Percentiles rank a stretch among this genome's conserved stretches.
Conservation (phyloP, 2,329 filamentous ascomycete species). For the Venturia pyrina region DNA sequence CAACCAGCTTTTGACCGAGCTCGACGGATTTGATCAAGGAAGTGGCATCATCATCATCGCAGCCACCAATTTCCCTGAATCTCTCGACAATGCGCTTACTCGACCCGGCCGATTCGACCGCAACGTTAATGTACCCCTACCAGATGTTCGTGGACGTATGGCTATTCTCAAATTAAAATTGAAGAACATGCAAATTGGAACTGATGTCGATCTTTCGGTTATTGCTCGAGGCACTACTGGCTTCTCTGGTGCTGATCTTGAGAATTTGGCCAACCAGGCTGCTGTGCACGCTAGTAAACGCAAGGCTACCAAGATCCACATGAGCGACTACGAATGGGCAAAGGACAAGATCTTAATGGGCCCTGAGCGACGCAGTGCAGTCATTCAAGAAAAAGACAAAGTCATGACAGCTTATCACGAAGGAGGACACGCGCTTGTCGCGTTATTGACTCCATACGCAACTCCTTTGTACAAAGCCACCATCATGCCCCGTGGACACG, state of each 20-base stretch:
- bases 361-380: conserved; percentile 77
- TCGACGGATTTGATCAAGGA: conserved; percentile 93
- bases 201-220: conserved; percentile 72
- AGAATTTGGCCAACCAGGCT: conserved; percentile 94
- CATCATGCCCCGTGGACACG: conserved; percentile 80
- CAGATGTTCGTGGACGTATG: conserved; percentile 86
- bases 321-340: conserved; percentile 87
- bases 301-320: conserved; percentile 63
- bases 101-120: conserved; percentile 93
- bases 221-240: conserved; percentile 83
- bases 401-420: conserved; percentile 94
- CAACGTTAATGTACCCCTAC: conserved; percentile 77
- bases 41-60: conserved; percentile 92
- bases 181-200: conserved; percentile 72
- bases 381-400: conserved; percentile 90
- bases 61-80: conserved; percentile 90
- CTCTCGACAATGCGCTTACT: conserved; percentile 88
- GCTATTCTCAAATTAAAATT: conserved; percentile 91
- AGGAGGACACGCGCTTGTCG: conserved; percentile 86
- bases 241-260: conserved; percentile 88
- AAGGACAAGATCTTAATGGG: conserved; percentile 99
- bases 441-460: conserved; percentile 67
- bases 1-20: conserved; percentile 91
- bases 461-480: conserved; percentile 92
- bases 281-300: conserved; percentile 88